Evolutionary conservation across 148 eudicot genomes (phyloP), one percentile per base, ranked within the genome.

Genomic region (Cornus suecica): DNA sequence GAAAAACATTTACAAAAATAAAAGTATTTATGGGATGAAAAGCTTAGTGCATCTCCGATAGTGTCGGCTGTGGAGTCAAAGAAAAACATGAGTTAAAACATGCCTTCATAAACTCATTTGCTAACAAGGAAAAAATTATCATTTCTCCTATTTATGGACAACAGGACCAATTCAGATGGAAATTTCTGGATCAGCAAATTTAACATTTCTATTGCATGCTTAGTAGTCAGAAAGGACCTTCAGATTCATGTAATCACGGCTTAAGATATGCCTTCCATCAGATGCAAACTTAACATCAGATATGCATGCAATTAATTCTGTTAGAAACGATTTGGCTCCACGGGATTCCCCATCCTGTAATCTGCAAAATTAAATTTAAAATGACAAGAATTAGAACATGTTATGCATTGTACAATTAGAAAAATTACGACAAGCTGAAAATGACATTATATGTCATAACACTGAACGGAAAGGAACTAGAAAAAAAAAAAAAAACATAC

Each of bases 191-290:
- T 56, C 34, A 52, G 60, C 20, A 37, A 26, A 70, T 70, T n/a
- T 66, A 20, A 72, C 15, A 63, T 63, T 8, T 27, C 22, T 42
- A 45, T 23, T 51, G 30, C 70, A 72, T 58, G 68, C 30, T 48
- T 51, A 31, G 74, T 41, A 32, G 62, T 52, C 51, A 45, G 66
- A 48, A 37, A 37, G 29, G 24, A 89, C 96, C 96, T 91, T 91
- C 64, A 91, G 84, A 79, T 84, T 87, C 96, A 91, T 89, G 78
- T 81, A 91, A 80, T 91, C 96, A 58, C 96, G 96, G 78, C 90
- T 91, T 72, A 91, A 84, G 66, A 91, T 87, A 66, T 86, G 84
- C 30, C 88, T 87, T 79, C 96, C 96, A 85, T 86, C 88, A 68
- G 76, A 82, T 67, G 87, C 80, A 79, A 89, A 91, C 85, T 89